Evolutionary conservation across 768 basidiomycete genomes (phyloP).

Genomic region (Bullera alba): DNA sequence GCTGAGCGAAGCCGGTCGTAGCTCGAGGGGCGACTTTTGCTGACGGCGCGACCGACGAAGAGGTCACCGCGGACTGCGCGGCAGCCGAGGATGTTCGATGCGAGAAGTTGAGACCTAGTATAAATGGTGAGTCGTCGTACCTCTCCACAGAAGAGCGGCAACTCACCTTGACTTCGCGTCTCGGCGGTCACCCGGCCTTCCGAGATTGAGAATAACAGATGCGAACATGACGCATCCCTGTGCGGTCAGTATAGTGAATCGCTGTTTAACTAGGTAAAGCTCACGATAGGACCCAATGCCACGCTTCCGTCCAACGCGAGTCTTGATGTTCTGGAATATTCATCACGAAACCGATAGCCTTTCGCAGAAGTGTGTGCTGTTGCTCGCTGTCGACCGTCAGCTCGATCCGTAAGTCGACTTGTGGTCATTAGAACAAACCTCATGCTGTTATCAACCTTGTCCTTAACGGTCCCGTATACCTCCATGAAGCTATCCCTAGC

Average conservation of each 20-base stretch:
- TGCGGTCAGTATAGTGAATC: not conserved
- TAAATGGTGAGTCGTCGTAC: not conserved
- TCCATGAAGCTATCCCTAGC: constrained; percentile 79
- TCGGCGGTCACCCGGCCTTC: constrained; percentile 90
- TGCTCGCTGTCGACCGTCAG: constrained; percentile 52
- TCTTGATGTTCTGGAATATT: constrained; percentile 79
- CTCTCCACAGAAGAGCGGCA: not conserved
- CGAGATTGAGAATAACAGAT: constrained; percentile 76
- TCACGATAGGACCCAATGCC: constrained; percentile 88
- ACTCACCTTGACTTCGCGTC: constrained; percentile 78
- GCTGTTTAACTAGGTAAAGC: not conserved
- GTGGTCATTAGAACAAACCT: constrained; percentile 50
- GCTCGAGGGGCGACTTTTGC: constrained; percentile 2
- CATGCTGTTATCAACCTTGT: constrained; percentile 82
- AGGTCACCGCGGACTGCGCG: constrained; percentile 1
- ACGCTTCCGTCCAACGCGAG: constrained; percentile 95
- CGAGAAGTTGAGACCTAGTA: constrained; percentile 81
- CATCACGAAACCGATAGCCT: constrained; percentile 76
- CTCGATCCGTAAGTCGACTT: not conserved
- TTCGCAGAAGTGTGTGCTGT: constrained; percentile 79
- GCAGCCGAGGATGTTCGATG: constrained; percentile 16
- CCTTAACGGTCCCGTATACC: constrained; percentile 91
- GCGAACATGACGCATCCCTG: constrained; percentile 86
- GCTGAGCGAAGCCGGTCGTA: not conserved
- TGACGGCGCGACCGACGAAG: too few species aligned